phyloP scores from a whole-genome alignment of 495 filamentous ascomycete species.

The Trichoderma gamsii region DNA sequence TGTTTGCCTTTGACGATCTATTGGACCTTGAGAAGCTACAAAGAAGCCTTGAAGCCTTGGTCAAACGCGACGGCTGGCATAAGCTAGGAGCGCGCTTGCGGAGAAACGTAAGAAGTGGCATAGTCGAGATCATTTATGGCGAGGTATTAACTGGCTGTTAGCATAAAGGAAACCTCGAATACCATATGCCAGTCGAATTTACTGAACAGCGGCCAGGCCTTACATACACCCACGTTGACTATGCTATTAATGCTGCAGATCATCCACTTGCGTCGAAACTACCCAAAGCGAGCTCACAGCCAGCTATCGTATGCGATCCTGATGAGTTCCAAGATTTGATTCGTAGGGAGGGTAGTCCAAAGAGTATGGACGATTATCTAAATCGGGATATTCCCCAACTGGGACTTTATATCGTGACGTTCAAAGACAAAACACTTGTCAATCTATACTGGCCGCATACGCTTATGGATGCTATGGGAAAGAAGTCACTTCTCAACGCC shows the following conservation, averaged over 20 bases:
- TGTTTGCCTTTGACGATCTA: conserved; percentile 43
- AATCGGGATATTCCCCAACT: background rate
- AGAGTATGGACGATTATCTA: background rate
- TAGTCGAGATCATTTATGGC: background rate
- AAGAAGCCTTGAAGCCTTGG: background rate
- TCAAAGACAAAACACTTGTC: background rate
- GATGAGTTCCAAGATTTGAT: background rate
- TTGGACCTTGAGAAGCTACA: conserved; percentile 27
- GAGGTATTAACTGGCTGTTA: background rate
- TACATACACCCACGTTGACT: background rate
- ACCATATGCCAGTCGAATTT: background rate
- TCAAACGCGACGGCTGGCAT: background rate
- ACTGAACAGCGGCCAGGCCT: background rate
- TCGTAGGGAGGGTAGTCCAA: background rate
- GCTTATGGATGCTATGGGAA: background rate
- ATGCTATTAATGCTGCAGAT: background rate
- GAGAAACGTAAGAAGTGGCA: background rate
- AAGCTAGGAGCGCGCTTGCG: background rate
- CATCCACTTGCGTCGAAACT: background rate
- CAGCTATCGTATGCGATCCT: background rate
- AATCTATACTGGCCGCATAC: background rate
- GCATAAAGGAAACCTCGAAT: background rate
- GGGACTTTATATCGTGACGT: background rate
- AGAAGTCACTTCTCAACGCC: background rate
- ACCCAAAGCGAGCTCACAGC: background rate